These are phyloP conservation scores for Lathyrus aphaca DNA, from an alignment of 306 rosid genomes.

Conservation along the genomic window DNA sequence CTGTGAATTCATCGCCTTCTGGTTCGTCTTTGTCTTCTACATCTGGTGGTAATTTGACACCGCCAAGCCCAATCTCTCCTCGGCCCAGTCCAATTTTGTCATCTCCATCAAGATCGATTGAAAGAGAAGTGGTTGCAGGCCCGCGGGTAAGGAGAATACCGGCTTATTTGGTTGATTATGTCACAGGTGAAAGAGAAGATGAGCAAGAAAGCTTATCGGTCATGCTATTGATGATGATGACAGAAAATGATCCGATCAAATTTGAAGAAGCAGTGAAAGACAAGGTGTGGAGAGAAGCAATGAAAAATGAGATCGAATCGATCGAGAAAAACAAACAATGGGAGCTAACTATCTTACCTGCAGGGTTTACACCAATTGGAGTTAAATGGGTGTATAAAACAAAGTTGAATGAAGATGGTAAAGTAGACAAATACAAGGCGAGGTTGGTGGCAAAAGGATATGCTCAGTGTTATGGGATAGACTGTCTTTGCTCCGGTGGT, in stretches of 20 bases:
- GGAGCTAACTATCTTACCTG: background rate
- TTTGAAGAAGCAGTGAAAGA: background rate
- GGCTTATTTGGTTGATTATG: background rate
- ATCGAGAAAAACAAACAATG: background rate
- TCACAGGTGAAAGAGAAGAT: background rate
- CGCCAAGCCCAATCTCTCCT: too few species aligned
- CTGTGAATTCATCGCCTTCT: background rate
- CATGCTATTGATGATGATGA: constrained; percentile 1
- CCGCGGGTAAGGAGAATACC: background rate
- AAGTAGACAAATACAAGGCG: background rate
- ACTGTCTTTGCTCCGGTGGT: too few species aligned
- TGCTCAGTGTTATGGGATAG: too few species aligned
- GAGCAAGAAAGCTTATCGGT: background rate
- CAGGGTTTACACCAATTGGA: too few species aligned
- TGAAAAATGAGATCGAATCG: background rate
- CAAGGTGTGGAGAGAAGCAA: too few species aligned
- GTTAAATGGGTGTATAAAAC: background rate
- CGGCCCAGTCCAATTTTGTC: too few species aligned
- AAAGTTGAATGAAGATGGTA: background rate
- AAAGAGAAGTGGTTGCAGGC: background rate
- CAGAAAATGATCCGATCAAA: background rate
- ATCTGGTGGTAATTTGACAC: too few species aligned
- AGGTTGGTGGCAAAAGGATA: background rate
- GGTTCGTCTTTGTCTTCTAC: background rate
- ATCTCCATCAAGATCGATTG: too few species aligned